Percentiles rank a stretch among this genome's conserved stretches.
Conservation (phyloP, 768 basidiomycete species). For the Phaffia australis region DNA sequence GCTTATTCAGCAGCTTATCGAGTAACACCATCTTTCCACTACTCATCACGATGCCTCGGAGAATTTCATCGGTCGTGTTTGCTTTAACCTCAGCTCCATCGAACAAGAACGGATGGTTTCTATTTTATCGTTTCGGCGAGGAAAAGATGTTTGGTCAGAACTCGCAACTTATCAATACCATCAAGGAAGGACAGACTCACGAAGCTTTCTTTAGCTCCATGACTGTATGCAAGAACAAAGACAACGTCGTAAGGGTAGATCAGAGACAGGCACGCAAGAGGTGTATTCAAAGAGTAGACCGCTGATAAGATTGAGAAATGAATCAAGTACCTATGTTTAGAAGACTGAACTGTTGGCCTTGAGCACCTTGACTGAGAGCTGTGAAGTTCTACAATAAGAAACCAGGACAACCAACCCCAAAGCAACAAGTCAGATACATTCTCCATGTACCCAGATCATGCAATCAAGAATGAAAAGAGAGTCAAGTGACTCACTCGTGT, state of each 20-base stretch:
- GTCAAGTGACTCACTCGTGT: slow-evolving; percentile 53
- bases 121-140: background rate
- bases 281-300: background rate
- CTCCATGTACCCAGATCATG: background rate
- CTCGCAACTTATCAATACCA: slow-evolving; percentile 4
- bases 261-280: background rate
- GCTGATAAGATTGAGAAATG: background rate
- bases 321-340: slow-evolving; percentile 70
- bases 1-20: slow-evolving; percentile 84
- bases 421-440: background rate
- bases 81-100: slow-evolving; percentile 72
- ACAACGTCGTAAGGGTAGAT: background rate
- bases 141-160: background rate
- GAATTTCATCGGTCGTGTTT: slow-evolving; percentile 61
- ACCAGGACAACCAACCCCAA: background rate
- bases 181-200: slow-evolving; percentile 25
- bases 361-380: slow-evolving; percentile 75
- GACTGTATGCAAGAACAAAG: slow-evolving; percentile 43
- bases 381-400: slow-evolving; percentile 62
- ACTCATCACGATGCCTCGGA: slow-evolving; percentile 95
- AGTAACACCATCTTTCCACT: slow-evolving; percentile 97
- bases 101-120: slow-evolving; percentile 90
- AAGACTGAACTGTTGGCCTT: slow-evolving; percentile 69
- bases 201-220: slow-evolving; percentile 98
- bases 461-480: background rate